phyloP scores from a whole-genome alignment of 139 green algal genomes.

The Parachlorella kessleri region DNA sequence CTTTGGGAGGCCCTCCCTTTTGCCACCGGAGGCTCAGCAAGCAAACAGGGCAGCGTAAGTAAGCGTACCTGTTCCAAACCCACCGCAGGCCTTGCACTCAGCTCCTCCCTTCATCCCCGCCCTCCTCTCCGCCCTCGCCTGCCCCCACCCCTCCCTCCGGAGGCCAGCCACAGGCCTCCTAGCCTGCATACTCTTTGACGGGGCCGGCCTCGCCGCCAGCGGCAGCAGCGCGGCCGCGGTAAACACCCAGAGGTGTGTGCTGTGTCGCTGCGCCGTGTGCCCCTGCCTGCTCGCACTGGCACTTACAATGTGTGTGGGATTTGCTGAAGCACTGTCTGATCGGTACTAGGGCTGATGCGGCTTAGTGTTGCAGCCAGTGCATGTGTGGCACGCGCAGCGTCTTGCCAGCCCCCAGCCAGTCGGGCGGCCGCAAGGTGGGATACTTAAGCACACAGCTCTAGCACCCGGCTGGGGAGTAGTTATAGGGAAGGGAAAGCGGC shows the following conservation, averaged over 20 bases:
- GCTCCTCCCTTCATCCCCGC: background rate
- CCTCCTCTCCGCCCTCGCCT: background rate
- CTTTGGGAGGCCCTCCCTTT: background rate
- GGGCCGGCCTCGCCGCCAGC: no score
- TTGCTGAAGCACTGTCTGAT: no score
- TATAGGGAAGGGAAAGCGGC: background rate
- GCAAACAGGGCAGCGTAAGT: no score
- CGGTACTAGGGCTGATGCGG: no score
- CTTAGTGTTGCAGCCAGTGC: no score
- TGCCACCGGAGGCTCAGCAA: no score
- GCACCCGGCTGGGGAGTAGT: background rate
- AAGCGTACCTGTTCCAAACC: background rate
- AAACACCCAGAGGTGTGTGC: background rate
- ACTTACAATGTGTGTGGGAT: background rate
- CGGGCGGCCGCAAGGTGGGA: no score
- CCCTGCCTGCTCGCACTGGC: no score
- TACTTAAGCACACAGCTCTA: background rate
- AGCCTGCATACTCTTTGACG: background rate
- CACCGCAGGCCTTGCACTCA: background rate
- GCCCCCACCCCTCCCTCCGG: background rate
- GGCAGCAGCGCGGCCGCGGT: background rate
- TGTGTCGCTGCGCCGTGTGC: background rate
- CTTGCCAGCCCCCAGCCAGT: no score
- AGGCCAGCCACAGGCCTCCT: background rate
- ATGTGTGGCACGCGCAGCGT: no score